A percentile compares a stretch with the other conserved stretches of the same genome.
Evolutionary conservation across 2,329 filamentous ascomycete genomes (phyloP).

Genomic region (Boeremia exigua): DNA sequence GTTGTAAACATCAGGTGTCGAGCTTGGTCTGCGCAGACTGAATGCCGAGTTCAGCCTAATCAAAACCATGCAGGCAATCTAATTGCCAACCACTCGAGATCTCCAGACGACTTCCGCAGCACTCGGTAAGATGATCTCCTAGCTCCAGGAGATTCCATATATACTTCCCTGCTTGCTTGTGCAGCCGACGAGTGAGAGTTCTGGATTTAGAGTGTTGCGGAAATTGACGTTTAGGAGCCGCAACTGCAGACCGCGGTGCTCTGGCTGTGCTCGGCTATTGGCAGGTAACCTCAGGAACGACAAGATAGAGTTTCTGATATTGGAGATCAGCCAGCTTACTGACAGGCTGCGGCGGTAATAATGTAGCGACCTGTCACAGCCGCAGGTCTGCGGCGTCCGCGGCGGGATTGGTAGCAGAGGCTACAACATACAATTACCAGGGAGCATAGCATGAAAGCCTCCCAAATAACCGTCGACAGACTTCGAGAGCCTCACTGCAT

Average conservation of each 20-base stretch:
- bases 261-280: neutral
- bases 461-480: too few species aligned
- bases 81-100: conserved; percentile 29
- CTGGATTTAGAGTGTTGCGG: conserved; percentile 1
- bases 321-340: too few species aligned
- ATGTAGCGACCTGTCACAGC: too few species aligned
- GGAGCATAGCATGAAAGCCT: too few species aligned
- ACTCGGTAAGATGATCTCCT: neutral
- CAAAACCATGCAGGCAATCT: conserved; percentile 34
- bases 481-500: too few species aligned
- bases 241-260: neutral
- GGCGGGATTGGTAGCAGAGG: too few species aligned
- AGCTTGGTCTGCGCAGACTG: conserved; percentile 3
- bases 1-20: conserved; percentile 6
- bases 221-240: conserved; percentile 10
- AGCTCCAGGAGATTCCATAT: conserved; percentile 2
- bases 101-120: conserved; percentile 4
- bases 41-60: conserved; percentile 39
- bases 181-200: neutral
- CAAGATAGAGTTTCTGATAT: too few species aligned
- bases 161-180: neutral
- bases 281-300: too few species aligned
- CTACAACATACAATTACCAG: too few species aligned
- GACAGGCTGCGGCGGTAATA: too few species aligned
- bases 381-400: too few species aligned